Conservation (phyloP, 306 rosid genomes). For the Datisca glomerata region DNA sequence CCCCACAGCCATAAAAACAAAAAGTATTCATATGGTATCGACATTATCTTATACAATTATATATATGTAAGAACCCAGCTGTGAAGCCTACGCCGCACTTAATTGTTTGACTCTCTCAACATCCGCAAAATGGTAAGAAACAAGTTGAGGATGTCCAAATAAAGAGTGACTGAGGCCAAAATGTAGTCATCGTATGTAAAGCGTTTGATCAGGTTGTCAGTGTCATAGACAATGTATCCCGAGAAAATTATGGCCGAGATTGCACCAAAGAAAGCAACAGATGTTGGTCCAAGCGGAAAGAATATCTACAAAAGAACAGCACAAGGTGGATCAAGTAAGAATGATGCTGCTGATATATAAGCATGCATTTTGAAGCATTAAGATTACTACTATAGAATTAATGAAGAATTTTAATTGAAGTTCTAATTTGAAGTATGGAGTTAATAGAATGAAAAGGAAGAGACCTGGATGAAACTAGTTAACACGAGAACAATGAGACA, state of each 20-base stretch:
- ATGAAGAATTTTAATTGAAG: too few species aligned
- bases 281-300: slow-evolving; percentile 79
- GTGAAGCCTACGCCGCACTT: too few species aligned
- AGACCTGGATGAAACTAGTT: slow-evolving; percentile 79
- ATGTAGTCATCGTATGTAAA: slow-evolving; percentile 81
- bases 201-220: slow-evolving; percentile 81
- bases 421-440: too few species aligned
- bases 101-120: too few species aligned
- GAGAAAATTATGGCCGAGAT: slow-evolving; percentile 71
- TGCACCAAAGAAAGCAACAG: slow-evolving; percentile 63
- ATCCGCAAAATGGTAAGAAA: slow-evolving; percentile 81
- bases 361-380: too few species aligned
- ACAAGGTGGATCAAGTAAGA: slow-evolving; percentile 13
- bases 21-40: too few species aligned
- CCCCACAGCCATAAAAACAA: too few species aligned
- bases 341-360: not conserved
- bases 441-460: slow-evolving; percentile 3
- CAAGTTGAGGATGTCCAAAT: slow-evolving; percentile 78
- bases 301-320: slow-evolving; percentile 36
- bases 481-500: slow-evolving; percentile 51
- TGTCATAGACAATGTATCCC: slow-evolving; percentile 78
- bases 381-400: too few species aligned
- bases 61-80: too few species aligned
- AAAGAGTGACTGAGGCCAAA: slow-evolving; percentile 84
- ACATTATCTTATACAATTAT: too few species aligned